These are phyloP conservation scores for Magnolia changhungtana DNA, from an alignment of 164 flowering plant species.

Conservation along the genomic window DNA sequence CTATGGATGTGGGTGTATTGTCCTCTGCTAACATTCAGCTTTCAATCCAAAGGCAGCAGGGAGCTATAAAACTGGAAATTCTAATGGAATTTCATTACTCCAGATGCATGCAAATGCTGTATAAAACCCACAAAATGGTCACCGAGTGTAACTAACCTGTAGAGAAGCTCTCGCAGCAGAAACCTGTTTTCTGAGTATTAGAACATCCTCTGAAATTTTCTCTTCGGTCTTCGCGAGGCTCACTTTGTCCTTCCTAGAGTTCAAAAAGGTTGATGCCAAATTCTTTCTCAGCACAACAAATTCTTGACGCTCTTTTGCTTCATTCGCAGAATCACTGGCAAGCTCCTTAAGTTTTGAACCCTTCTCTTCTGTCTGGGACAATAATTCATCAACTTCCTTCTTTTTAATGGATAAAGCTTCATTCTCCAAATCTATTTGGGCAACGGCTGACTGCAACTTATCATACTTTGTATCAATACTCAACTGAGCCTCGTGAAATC, in stretches of 20 bases:
- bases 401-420: slow-evolving; percentile 46
- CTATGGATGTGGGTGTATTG: neutral
- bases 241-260: slow-evolving; percentile 49
- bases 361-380: slow-evolving; percentile 39
- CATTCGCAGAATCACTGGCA: slow-evolving; percentile 40
- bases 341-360: slow-evolving; percentile 47
- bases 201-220: slow-evolving; percentile 49
- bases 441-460: slow-evolving; percentile 36
- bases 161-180: slow-evolving; percentile 61
- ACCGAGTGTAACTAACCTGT: slow-evolving; percentile 41
- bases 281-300: slow-evolving; percentile 44
- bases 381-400: slow-evolving; percentile 46
- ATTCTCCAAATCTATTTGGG: slow-evolving; percentile 34
- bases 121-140: neutral
- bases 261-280: slow-evolving; percentile 41
- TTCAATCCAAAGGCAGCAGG: neutral
- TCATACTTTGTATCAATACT: slow-evolving; percentile 37
- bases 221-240: slow-evolving; percentile 61
- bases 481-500: slow-evolving; percentile 42
- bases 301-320: slow-evolving; percentile 49
- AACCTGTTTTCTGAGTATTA: slow-evolving; percentile 43
- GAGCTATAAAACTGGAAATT: neutral
- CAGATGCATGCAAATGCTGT: neutral
- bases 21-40: neutral
- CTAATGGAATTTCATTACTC: neutral